phyloP scores from a whole-genome alignment of 208 protist genomes.

The Naegleria fowleri region DNA sequence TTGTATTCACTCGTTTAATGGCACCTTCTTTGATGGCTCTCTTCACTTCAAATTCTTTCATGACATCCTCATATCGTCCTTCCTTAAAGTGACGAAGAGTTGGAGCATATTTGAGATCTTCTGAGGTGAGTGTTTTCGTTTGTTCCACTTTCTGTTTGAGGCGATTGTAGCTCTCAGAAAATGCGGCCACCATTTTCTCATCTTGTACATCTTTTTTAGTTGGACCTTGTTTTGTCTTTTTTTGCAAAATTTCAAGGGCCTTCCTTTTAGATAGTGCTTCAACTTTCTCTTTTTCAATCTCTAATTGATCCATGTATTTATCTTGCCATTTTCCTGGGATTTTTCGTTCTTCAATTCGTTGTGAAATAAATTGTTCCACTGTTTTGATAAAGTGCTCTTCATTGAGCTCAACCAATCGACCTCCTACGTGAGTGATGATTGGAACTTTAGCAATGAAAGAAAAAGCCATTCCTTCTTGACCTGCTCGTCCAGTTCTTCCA shows the following conservation, averaged over 20 bases:
- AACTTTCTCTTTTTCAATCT: not conserved
- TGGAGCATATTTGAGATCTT: not conserved
- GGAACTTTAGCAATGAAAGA: not conserved
- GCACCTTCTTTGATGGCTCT: not conserved
- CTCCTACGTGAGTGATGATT: not conserved
- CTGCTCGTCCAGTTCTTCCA: conserved; percentile 9
- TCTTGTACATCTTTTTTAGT: not conserved
- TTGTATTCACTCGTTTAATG: not conserved
- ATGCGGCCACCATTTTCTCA: not conserved
- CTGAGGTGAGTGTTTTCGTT: not conserved
- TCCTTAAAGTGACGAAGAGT: conserved; percentile 13
- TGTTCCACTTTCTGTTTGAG: not conserved
- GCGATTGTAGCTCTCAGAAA: not conserved
- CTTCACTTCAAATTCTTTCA: conserved; percentile 4
- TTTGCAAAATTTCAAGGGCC: not conserved
- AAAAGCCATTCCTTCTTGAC: not conserved
- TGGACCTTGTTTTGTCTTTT: not conserved
- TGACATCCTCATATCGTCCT: conserved; percentile 28
- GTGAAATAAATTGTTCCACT: not conserved
- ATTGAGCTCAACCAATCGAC: not conserved
- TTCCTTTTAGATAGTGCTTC: not conserved
- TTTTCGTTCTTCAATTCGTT: conserved; percentile 17
- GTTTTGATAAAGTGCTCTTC: not conserved
- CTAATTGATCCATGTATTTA: not conserved
- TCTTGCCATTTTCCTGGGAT: conserved; percentile 19